These are phyloP conservation scores for Boletus speciosus DNA, from an alignment of 768 basidiomycete genomes.

Conservation along the genomic window DNA sequence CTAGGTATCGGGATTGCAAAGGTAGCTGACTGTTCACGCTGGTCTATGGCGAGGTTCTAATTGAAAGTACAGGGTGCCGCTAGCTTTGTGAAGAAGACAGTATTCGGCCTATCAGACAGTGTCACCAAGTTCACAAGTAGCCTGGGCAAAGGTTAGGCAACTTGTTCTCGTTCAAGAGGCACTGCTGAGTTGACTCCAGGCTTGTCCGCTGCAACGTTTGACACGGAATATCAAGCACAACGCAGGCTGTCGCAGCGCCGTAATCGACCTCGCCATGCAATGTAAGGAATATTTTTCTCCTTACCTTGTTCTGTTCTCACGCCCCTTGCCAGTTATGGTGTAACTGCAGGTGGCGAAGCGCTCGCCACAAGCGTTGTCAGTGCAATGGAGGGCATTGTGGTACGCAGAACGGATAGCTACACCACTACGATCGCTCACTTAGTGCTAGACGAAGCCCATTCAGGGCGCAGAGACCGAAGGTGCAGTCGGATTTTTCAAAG, in stretches of 20 bases:
- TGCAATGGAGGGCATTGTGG: slow-evolving; percentile 93
- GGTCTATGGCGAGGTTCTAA: slow-evolving; percentile 11
- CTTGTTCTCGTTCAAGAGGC: background rate
- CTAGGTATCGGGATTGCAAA: slow-evolving; percentile 93
- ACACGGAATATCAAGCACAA: slow-evolving; percentile 90
- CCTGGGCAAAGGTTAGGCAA: slow-evolving; percentile 79
- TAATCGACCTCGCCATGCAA: slow-evolving; percentile 94
- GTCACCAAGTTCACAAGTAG: slow-evolving; percentile 98
- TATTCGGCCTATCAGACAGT: slow-evolving; percentile 94
- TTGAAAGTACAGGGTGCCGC: slow-evolving; percentile 73
- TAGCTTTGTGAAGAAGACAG: slow-evolving; percentile 97
- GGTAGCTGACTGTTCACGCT: slow-evolving; percentile 37
- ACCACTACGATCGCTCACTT: slow-evolving; percentile 1
- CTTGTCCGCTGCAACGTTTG: slow-evolving; percentile 93
- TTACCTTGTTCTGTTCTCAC: background rate
- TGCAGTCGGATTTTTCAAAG: slow-evolving; percentile 96
- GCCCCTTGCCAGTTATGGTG: slow-evolving; percentile 68
- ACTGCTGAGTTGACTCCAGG: slow-evolving; percentile 44
- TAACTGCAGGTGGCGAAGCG: slow-evolving; percentile 91
- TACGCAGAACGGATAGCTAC: slow-evolving; percentile 34
- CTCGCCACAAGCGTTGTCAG: slow-evolving; percentile 92
- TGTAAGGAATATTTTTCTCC: slow-evolving; percentile 45
- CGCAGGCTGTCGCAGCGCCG: slow-evolving; percentile 85
- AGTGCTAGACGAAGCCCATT: slow-evolving; percentile 82
- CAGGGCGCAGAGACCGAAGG: slow-evolving; percentile 96